These are phyloP conservation scores for Poronia punctata DNA, from an alignment of 495 filamentous ascomycete genomes.

Conservation along the genomic window DNA sequence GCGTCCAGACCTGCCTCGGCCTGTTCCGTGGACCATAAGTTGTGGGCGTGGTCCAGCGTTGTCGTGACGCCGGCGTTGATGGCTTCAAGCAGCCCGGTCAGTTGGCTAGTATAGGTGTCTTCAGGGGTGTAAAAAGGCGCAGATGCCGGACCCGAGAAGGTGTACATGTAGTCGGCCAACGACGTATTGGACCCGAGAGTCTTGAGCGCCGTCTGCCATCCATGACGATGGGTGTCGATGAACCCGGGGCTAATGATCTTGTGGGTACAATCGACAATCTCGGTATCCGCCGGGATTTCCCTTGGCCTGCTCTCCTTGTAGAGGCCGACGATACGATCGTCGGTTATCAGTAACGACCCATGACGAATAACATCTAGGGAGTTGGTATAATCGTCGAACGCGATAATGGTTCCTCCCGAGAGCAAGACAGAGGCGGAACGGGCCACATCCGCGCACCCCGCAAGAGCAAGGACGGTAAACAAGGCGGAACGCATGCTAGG, in stretches of 20 bases:
- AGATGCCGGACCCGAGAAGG: constrained; percentile 10
- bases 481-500: constrained; percentile 5
- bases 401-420: constrained; percentile 35
- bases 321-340: constrained; percentile 33
- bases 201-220: constrained; percentile 50
- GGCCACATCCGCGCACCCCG: background rate
- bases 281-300: constrained; percentile 11
- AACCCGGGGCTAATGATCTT: constrained; percentile 55
- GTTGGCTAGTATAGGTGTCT: constrained; percentile 48
- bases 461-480: constrained; percentile 1
- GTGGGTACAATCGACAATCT: constrained; percentile 44
- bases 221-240: constrained; percentile 53
- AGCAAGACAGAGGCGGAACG: constrained; percentile 27
- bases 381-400: constrained; percentile 29
- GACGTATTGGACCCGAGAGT: constrained; percentile 23
- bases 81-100: constrained; percentile 45
- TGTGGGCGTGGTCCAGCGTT: constrained; percentile 50
- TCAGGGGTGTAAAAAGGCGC: constrained; percentile 34
- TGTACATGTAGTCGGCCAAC: constrained; percentile 20
- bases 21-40: constrained; percentile 37
- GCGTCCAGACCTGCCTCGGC: constrained; percentile 30
- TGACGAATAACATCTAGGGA: constrained; percentile 31
- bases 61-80: constrained; percentile 53
- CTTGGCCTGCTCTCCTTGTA: constrained; percentile 13
- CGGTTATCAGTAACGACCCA: constrained; percentile 31